Evolutionary conservation across 1,284 basidiomycete genomes (phyloP).

Genomic region (Rhodotorula sp.): DNA sequence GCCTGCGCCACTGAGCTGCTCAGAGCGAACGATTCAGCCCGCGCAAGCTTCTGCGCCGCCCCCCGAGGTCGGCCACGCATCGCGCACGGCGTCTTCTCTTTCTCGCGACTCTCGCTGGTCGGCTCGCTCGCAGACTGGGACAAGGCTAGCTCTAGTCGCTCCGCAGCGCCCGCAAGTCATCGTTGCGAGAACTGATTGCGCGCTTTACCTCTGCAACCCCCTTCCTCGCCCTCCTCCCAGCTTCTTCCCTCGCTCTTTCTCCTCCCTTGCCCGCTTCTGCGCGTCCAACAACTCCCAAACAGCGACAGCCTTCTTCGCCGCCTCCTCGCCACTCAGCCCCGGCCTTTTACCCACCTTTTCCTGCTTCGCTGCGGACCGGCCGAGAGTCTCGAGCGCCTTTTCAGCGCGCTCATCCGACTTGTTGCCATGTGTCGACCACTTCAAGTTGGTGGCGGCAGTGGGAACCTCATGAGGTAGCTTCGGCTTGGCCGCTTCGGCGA

Average conservation of each 20-base stretch:
- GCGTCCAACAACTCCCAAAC: constrained; percentile 5
- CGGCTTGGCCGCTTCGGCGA: not conserved
- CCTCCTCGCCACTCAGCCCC: not conserved
- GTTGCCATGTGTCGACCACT: not conserved
- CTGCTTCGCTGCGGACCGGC: not conserved
- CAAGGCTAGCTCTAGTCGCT: no score
- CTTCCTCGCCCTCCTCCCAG: not conserved
- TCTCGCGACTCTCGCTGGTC: no score
- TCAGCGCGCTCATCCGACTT: not conserved
- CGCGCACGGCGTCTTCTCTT: no score
- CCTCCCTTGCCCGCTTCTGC: not conserved
- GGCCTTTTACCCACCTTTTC: not conserved
- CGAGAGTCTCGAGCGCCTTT: not conserved
- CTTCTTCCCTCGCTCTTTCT: not conserved
- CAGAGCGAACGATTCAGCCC: no score
- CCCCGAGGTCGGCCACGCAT: no score
- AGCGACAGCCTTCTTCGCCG: constrained; percentile 10
- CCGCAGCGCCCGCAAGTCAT: no score
- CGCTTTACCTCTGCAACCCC: not conserved
- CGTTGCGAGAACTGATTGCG: no score
- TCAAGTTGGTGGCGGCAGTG: not conserved
- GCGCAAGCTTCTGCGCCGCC: no score
- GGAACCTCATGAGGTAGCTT: not conserved
- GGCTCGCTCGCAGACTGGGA: no score
- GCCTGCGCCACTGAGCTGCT: no score